Evolutionary conservation across 352 stramenopile species (phyloP).

Genomic region (Bremia lactucae): DNA sequence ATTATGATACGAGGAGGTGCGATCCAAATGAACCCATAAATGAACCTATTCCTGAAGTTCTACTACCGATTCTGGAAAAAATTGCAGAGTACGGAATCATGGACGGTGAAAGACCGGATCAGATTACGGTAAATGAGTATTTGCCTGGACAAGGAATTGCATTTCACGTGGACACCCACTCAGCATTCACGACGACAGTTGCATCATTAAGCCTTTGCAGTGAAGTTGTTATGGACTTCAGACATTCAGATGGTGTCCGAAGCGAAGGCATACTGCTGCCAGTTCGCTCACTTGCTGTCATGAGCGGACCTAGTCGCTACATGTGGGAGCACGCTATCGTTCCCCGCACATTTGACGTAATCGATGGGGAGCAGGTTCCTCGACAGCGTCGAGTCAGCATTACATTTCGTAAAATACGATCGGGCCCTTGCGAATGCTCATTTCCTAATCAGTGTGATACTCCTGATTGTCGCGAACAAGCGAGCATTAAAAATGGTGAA

Average conservation of each 20-base stretch:
- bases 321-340: conserved; percentile 84
- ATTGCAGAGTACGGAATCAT: conserved; percentile 47
- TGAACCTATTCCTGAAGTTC: conserved; percentile 31
- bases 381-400: conserved; percentile 69
- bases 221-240: conserved; percentile 82
- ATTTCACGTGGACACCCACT: conserved; percentile 83
- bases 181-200: conserved; percentile 76
- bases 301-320: conserved; percentile 78
- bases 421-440: conserved; percentile 48
- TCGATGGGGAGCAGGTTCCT: conserved; percentile 57
- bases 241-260: conserved; percentile 39
- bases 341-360: conserved; percentile 74
- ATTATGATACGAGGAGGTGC: conserved; percentile 71
- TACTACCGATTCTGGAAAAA: conserved; percentile 35
- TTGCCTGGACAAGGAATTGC: conserved; percentile 81
- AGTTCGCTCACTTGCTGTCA: conserved; percentile 67
- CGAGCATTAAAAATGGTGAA: conserved; percentile 1
- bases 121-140: conserved; percentile 88
- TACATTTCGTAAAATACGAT: conserved; percentile 82
- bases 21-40: conserved; percentile 36
- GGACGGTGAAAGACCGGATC: conserved; percentile 42
- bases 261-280: conserved; percentile 57
- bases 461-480: conserved; percentile 8
- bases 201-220: conserved; percentile 65
- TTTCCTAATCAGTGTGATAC: conserved; percentile 68